phyloP scores from a whole-genome alignment of 108 stramenopile genomes.

The Ochromonas danica region DNA sequence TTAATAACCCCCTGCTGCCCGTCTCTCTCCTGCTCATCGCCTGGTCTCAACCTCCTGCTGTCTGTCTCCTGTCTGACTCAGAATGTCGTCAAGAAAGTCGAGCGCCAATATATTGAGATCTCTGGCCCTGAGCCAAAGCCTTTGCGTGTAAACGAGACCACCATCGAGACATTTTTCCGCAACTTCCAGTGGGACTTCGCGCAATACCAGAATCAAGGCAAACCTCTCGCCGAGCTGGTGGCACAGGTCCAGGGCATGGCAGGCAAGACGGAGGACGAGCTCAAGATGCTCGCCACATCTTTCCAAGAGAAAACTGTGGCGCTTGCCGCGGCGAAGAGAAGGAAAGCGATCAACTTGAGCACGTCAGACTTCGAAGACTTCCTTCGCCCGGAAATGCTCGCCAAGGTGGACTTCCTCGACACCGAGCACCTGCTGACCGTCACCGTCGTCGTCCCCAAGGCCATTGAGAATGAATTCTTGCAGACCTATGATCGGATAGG shows the following conservation, averaged over 20 bases:
- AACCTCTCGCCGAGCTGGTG: conserved; percentile 79
- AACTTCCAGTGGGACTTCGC: conserved; percentile 91
- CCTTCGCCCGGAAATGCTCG: conserved; percentile 68
- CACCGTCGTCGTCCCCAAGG: conserved; percentile 75
- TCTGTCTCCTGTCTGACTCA: too few species aligned
- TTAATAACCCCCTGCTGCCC: neutral
- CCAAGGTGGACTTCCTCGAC: conserved; percentile 68
- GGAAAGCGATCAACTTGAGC: conserved; percentile 73
- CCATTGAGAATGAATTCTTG: conserved; percentile 64
- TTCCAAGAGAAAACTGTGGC: conserved; percentile 67
- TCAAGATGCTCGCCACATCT: conserved; percentile 73
- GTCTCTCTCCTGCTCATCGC: neutral
- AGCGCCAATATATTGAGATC: conserved; percentile 71
- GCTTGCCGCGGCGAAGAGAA: conserved; percentile 69
- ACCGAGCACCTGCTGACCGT: conserved; percentile 83
- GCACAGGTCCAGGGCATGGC: conserved; percentile 71
- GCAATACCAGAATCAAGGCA: conserved; percentile 74
- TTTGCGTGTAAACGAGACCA: conserved; percentile 75
- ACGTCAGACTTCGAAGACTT: conserved; percentile 77
- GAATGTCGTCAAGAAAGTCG: conserved; percentile 79
- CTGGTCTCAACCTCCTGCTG: too few species aligned
- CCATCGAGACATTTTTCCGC: conserved; percentile 73
- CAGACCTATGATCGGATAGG: conserved; percentile 65
- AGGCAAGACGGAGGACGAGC: conserved; percentile 78
- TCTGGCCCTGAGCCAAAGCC: conserved; percentile 62